Evolutionary conservation across 1,284 basidiomycete genomes (phyloP), one percentile per base, ranked within the genome.

Genomic region (Pterula multifida): DNA sequence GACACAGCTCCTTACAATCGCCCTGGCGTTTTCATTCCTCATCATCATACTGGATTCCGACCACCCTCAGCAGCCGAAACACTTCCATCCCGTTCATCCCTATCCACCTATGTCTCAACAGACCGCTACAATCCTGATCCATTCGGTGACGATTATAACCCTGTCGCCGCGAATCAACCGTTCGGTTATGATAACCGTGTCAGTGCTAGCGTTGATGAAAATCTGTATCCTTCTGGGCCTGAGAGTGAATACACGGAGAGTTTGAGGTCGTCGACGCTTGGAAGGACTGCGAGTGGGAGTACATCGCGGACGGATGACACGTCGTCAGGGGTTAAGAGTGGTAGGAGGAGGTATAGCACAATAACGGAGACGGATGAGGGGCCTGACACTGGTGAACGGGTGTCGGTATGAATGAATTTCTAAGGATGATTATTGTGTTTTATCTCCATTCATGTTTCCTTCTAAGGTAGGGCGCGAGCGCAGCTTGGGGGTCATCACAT

Each of bases 281-380:
- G 39, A 42, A 42, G 39, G 39, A 42, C 9, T 19, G 39, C n/a
- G 6, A 42, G 39, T 42, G 39, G 39, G 39, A 42, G 39, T 42
- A 42, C 39, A 22, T 6, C 21, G 13, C 9, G 39, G 13, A 42
- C 39, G 6, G 39, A 17, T 9, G n/a, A 22, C 9, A 42, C 39
- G 39, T 6, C 39, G 39, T 11, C 39, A 9, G 21, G n/a, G 17
- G 4, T 17, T 42, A 42, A 9, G 17, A 19, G n/a, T 6, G 19
- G 4, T n/a, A 42, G 39, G 39, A 42, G 9, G 39, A 32, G 28
- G 28, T 15, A 32, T 15, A 32, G 28, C 15, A 32, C 28, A 6
- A 32, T 32, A 32, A 32, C 6, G 6, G 28, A 32, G 28, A 15
- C 28, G 28, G 28, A 32, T 15, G 28, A 32, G 28, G 28, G 15